Base-by-base conservation (phyloP, 2,329 filamentous ascomycete species). In the Trichoderma aggressivum region DNA sequence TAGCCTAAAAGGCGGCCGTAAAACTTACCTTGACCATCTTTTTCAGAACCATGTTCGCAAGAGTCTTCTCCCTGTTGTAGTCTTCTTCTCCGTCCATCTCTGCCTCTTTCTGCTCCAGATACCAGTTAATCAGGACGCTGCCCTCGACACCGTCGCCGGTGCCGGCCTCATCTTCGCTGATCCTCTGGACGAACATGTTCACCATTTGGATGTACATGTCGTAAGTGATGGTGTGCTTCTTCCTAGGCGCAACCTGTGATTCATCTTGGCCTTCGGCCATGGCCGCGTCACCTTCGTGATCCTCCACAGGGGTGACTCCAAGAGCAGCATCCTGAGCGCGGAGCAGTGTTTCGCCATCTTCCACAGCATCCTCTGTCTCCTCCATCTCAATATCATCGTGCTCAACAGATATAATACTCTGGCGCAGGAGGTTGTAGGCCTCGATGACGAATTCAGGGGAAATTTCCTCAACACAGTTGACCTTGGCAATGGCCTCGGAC, bases 381-480 rank as follows among this genome's bases (percentile, higher is more conserved):
- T 97, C 94, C 73, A 99, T 91, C 78, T 98, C 95, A 18, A 99
- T 90, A 77, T 99, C 96, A 76, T 99, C 96, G 78, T 98, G 96
- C 82, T 99, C 96, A 30, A 99, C 96, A 2, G 92, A 96, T 77
- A 99, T 98, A 80, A 99, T 99, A 81, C 92, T 96, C 82, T 98
- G 94, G 55, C 94, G 87, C 14, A 99, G 88, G 11, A 99, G 87
- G 76, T 96, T 94, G 81, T 92, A 98, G 0, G 95, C 96, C 82
- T 99, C 96, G 53, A 92, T 88, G 18, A 99, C 96, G 82, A 98
- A 97, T 0, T 89, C 88, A 1, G 92, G 87, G 0, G 90, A 90
- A 73, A 99, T 92, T 74, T 98, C 94, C 76, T 95, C 92, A 16
- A 97, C 94, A 79, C 96, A 99, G 79, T 97, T 98, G 71, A 94